Percentiles rank a stretch among this genome's conserved stretches.
phyloP scores from a whole-genome alignment of 2,329 filamentous ascomycete genomes.

The Hawksworthiomyces lignivorus region DNA sequence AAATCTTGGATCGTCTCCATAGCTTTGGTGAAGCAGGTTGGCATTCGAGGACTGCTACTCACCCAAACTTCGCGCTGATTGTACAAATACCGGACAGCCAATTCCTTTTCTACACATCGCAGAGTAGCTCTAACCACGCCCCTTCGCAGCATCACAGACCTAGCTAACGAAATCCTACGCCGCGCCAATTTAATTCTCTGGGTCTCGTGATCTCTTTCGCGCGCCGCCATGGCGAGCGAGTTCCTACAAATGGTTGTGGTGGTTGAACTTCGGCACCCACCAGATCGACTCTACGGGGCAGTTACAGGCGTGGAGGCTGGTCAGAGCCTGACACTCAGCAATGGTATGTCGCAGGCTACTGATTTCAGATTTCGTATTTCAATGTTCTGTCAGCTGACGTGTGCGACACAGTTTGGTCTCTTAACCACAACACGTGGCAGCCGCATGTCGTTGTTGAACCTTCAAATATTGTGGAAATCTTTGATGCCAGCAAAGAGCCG shows the following conservation, averaged over 20 bases:
- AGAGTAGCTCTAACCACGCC: too few species aligned
- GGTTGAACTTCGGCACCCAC: conserved; percentile 49
- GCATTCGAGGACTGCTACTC: too few species aligned
- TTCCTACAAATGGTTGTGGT: conserved; percentile 72
- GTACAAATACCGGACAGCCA: too few species aligned
- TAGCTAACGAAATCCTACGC: too few species aligned
- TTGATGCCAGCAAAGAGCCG: conserved; percentile 11
- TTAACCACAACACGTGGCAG: conserved; percentile 32
- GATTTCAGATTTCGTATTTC: neutral
- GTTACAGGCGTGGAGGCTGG: conserved; percentile 62
- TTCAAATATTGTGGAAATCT: conserved; percentile 22
- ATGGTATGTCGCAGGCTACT: conserved; percentile 65
- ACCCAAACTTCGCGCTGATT: too few species aligned
- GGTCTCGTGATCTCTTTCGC: too few species aligned
- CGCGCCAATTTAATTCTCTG: too few species aligned
- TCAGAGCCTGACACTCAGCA: conserved; percentile 59
- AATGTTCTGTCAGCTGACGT: neutral
- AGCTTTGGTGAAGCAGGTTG: too few species aligned
- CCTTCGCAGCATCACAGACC: too few species aligned
- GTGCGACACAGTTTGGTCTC: conserved; percentile 28
- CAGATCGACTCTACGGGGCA: conserved; percentile 58
- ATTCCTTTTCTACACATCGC: too few species aligned
- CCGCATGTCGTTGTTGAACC: conserved; percentile 38
- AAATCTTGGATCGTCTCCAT: too few species aligned
- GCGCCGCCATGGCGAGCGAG: conserved; percentile 52